phyloP scores from a whole-genome alignment of 331 rosid species.

The Cydonia oblonga region DNA sequence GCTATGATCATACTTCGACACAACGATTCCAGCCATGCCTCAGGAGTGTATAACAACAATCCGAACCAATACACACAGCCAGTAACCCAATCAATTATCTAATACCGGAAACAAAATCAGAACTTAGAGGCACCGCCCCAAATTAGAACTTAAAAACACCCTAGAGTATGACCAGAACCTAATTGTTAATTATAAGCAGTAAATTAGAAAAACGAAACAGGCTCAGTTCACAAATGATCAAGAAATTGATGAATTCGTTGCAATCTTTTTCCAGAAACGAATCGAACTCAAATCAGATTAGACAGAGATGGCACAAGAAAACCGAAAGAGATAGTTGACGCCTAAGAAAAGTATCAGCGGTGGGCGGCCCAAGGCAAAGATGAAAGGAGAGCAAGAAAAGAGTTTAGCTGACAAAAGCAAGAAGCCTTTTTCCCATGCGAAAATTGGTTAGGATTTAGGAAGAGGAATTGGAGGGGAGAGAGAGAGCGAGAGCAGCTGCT shows the following conservation, averaged over 20 bases:
- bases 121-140: neutral
- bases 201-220: constrained; percentile 24
- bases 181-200: constrained; percentile 2
- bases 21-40: constrained; percentile 81
- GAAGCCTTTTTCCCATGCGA: neutral
- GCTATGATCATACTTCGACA: constrained; percentile 62
- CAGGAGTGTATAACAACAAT: constrained; percentile 29
- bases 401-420: neutral
- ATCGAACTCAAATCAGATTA: constrained; percentile 29
- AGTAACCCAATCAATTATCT: constrained; percentile 13
- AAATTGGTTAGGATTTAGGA: neutral
- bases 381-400: constrained; percentile 20
- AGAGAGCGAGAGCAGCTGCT: neutral
- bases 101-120: too few species aligned
- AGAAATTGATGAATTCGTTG: constrained; percentile 20
- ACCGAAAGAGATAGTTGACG: constrained; percentile 11
- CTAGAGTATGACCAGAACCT: constrained; percentile 10
- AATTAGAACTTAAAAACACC: constrained; percentile 12
- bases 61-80: constrained; percentile 24
- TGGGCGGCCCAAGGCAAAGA: constrained; percentile 43
- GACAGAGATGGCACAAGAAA: constrained; percentile 20
- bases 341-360: constrained; percentile 31
- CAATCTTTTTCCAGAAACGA: constrained; percentile 14
- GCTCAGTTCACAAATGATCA: constrained; percentile 26
- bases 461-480: neutral